Evolutionary conservation across 106 monocot genomes (phyloP), one percentile per base, ranked within the genome.

Genomic region (Apostasia shenzhenica): DNA sequence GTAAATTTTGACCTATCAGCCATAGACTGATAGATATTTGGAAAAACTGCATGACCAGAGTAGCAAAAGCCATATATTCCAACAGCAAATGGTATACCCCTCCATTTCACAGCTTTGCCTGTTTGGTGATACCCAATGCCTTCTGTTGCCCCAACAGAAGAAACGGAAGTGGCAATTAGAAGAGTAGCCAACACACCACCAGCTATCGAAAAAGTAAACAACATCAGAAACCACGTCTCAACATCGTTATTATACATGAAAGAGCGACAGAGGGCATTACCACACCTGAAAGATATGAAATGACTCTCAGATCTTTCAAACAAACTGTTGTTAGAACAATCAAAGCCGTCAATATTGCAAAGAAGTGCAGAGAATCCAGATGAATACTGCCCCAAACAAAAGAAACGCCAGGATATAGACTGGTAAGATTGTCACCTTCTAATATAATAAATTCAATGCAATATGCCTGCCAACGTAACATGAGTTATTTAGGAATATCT

Each of bases 361-460:
- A 92, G 7, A 80, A 76, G 71, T 99, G 92, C 8, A 68, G 2
- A 69, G 88, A 76, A 75, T 92, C 89, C 45, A 92, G 5, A 72
- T 82, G 89, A 52, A 93, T 81, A 8, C 87, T 85, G 65, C 67
- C 71, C 74, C 69, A 85, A 58, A 83, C 77, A 47, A 99, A 64
- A 55, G 73, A 64, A 71, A 72, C 74, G 53, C 77, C 81, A 67
- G 92, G 89, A 76, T 93, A 99, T 11, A 99, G 67, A 55, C 76
- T 85, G 8, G 87, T 83, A 14, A 99, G 85, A 74, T 90, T 99
- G 74, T 99, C 97, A 54, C 87, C 87, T 90, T 99, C 97, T 59
- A 92, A 72, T 79, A 85, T 93, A 63, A 99, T 88, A 74, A 90
- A 99, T 77, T 99, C 97, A 70, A 99, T 90, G 57, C 97, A 99